phyloP scores from a whole-genome alignment of 129 eudicot genomes.

The Flaveria linearis region DNA sequence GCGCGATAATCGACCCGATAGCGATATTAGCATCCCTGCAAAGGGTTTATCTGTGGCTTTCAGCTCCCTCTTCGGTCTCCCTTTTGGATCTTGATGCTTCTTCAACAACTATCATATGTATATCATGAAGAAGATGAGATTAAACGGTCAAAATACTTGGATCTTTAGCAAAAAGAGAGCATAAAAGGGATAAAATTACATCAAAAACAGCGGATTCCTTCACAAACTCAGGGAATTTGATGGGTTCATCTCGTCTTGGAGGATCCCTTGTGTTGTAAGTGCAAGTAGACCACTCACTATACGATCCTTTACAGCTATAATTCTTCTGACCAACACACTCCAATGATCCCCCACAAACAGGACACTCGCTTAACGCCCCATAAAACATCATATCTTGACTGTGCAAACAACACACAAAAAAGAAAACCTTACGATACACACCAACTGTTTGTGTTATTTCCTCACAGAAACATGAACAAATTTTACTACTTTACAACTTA shows the following conservation, averaged over 20 bases:
- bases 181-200: slow-evolving; percentile 34
- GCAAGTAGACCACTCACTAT: slow-evolving; percentile 87
- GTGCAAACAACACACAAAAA: not conserved
- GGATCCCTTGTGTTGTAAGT: slow-evolving; percentile 59
- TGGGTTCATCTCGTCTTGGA: slow-evolving; percentile 47
- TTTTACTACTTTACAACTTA: slow-evolving; percentile 13
- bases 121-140: not conserved
- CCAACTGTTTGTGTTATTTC: slow-evolving; percentile 16
- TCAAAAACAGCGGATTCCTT: slow-evolving; percentile 48
- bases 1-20: slow-evolving; percentile 74
- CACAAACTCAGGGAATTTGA: slow-evolving; percentile 57
- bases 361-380: slow-evolving; percentile 66
- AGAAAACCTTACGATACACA: not conserved
- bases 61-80: slow-evolving; percentile 36
- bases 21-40: slow-evolving; percentile 62
- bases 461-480: not conserved
- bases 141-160: not conserved
- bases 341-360: slow-evolving; percentile 54
- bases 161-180: not conserved
- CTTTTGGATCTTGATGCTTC: slow-evolving; percentile 47
- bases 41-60: slow-evolving; percentile 54
- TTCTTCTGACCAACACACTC: slow-evolving; percentile 31
- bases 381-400: slow-evolving; percentile 79
- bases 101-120: slow-evolving; percentile 42
- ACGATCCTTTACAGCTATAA: slow-evolving; percentile 57